phyloP scores from a whole-genome alignment of 2,329 filamentous ascomycete species.

The Stagonosporopsis chrysanthemi region DNA sequence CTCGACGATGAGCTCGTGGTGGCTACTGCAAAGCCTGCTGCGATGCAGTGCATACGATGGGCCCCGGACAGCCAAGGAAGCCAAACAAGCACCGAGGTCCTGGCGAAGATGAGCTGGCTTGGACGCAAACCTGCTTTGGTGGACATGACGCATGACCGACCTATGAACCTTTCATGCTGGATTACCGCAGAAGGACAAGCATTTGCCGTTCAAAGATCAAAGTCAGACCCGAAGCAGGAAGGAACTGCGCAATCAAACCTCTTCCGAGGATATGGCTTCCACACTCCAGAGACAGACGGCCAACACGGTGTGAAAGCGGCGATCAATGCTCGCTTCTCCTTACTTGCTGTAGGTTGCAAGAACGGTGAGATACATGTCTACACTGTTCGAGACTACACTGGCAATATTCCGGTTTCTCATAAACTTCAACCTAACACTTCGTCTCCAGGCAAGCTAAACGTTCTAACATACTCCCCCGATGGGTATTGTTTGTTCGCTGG shows the following conservation, averaged over 20 bases:
- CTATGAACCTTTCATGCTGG: constrained; percentile 96
- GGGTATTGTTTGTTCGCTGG: constrained; percentile 96
- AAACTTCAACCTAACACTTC: constrained; percentile 75
- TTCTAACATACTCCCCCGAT: constrained; percentile 87
- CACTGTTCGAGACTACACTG: constrained; percentile 88
- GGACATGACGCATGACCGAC: constrained; percentile 92
- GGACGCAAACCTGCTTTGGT: constrained; percentile 76
- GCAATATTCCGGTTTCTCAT: constrained; percentile 90
- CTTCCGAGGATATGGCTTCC: constrained; percentile 92
- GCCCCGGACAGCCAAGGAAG: constrained; percentile 79
- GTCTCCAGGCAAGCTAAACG: constrained; percentile 73
- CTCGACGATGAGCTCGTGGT: constrained; percentile 93
- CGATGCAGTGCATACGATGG: constrained; percentile 98
- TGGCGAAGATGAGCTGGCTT: constrained; percentile 87
- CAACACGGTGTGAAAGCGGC: constrained; percentile 75
- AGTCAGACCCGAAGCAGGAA: constrained; percentile 44
- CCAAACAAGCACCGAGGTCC: constrained; percentile 88
- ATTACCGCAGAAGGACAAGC: constrained; percentile 85
- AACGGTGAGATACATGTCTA: constrained; percentile 88
- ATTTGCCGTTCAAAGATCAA: constrained; percentile 83
- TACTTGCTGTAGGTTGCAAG: constrained; percentile 84
- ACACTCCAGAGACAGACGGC: constrained; percentile 68
- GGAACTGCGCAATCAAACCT: constrained; percentile 66
- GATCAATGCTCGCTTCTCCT: constrained; percentile 93
- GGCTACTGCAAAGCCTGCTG: constrained; percentile 87